A percentile compares a stretch with the other conserved stretches of the same genome.
These are phyloP conservation scores for Russula virescens DNA, from an alignment of 768 basidiomycete species.

Conservation along the genomic window DNA sequence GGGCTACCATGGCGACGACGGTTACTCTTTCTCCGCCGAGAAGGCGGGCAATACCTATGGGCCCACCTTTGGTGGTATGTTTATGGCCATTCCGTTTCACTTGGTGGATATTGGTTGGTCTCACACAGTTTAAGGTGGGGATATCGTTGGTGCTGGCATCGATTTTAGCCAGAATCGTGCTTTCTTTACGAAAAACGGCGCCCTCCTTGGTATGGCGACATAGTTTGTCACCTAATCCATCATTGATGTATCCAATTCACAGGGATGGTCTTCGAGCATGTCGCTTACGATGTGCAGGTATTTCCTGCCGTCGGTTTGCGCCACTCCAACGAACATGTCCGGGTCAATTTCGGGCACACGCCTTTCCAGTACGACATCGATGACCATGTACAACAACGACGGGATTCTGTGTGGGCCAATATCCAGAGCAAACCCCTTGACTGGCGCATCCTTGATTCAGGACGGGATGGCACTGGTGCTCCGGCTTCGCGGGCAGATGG, in stretches of 20 bases:
- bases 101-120: slow-evolving; percentile 17
- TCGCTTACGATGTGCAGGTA: slow-evolving; percentile 59
- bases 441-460: slow-evolving; percentile 34
- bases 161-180: slow-evolving; percentile 76
- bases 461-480: neutral
- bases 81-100: neutral
- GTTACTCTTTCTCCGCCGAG: slow-evolving; percentile 68
- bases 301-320: slow-evolving; percentile 90
- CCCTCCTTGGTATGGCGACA: slow-evolving; percentile 48
- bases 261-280: slow-evolving; percentile 69
- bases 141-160: slow-evolving; percentile 87
- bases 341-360: slow-evolving; percentile 84
- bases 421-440: slow-evolving; percentile 56
- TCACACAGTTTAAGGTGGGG: slow-evolving; percentile 52
- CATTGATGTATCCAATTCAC: slow-evolving; percentile 16
- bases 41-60: slow-evolving; percentile 70
- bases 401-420: slow-evolving; percentile 58
- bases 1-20: slow-evolving; percentile 93
- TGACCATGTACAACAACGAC: slow-evolving; percentile 68
- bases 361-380: slow-evolving; percentile 91
- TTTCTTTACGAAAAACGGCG: slow-evolving; percentile 90
- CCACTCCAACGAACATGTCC: slow-evolving; percentile 68
- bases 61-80: slow-evolving; percentile 74
- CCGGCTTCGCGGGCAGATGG: slow-evolving; percentile 27
- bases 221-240: slow-evolving; percentile 3